phyloP scores from a whole-genome alignment of 805 yeast genomes.

The Candida bentonensis region DNA sequence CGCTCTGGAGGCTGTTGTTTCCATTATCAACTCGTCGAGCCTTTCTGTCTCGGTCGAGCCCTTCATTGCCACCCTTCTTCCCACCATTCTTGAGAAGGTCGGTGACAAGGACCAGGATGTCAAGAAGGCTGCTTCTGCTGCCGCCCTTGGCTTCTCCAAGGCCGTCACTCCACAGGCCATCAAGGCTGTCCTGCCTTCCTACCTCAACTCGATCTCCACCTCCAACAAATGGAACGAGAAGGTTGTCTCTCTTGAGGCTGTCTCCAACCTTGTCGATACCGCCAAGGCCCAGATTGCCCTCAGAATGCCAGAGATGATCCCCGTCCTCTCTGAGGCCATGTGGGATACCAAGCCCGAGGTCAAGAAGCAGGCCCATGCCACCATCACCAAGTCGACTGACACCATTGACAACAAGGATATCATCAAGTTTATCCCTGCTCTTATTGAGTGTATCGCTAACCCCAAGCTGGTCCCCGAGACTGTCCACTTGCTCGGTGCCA shows the following conservation, averaged over 20 bases:
- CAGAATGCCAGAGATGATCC: constrained; percentile 99
- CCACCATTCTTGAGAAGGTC: constrained; percentile 56
- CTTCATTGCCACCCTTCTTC: constrained; percentile 65
- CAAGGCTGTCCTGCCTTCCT: constrained; percentile 76
- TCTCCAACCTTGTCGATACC: constrained; percentile 77
- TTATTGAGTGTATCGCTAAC: constrained; percentile 91
- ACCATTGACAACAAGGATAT: constrained; percentile 99
- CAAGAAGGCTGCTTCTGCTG: constrained; percentile 58
- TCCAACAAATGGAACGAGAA: constrained; percentile 95
- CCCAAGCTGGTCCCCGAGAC: constrained; percentile 98
- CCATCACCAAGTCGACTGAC: constrained; percentile 93
- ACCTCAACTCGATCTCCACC: constrained; percentile 50
- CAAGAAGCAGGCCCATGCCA: constrained; percentile 88
- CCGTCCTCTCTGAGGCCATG: constrained; percentile 97
- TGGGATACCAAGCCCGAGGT: constrained; percentile 99
- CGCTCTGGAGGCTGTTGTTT: constrained; percentile 71
- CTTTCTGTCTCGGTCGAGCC: constrained; percentile 94
- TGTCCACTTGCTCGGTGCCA: constrained; percentile 97
- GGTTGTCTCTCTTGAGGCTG: constrained; percentile 74
- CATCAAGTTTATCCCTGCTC: constrained; percentile 95
- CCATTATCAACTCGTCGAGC: constrained; percentile 63
- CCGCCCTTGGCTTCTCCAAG: constrained; percentile 63
- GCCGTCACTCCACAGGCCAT: constrained; percentile 87
- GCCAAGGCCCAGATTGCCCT: constrained; percentile 94
- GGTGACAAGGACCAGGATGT: constrained; percentile 83